Base-by-base conservation (phyloP, 257 asterid species). In the Nicotiana undulata region DNA sequence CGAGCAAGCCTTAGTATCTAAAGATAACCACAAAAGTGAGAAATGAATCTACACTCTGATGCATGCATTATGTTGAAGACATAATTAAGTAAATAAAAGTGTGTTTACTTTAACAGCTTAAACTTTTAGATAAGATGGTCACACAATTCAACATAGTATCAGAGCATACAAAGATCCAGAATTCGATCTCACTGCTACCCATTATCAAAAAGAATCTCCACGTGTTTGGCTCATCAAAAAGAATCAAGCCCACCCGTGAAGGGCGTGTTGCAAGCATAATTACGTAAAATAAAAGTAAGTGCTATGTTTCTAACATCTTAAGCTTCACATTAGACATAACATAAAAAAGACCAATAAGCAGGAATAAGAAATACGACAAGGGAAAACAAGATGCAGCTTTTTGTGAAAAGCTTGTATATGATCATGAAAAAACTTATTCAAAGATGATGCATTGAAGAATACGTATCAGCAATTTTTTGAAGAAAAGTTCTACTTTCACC, bases 1-100 rank as follows among this genome's bases (percentile, higher is more conserved):
- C 99, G 92, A 60, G 99, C 99, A 83, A 92, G 92, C 89, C 97
- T 90, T 81, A 94, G 90, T 80, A 92, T 91, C 99, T 96, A 90
- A 58, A 16, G 51, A 81, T 83, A 34, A 82, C 65, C 77, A 79
- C 82, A 84, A 56, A 80, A 64, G 82, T 20, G 40, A 63, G 60
- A 81, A 82, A 49, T 28, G 55, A 55, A 83, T 40, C 67, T n/a
- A 29, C 77, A 75, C 9, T 59, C 61, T 28, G 63, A 81, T 24
- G 40, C 44, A 65, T 26, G 37, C 12, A 68, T 40, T 9, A 40
- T 9, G 49, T 40, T 40, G 49, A 40, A 40, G 49, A 40, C 1
- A 40, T 1, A 40, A 40, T 40, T 40, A 40, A 40, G 49, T 40
- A 40, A 40, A 40, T 40, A 40, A 40, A 40, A 40, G 49, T 9